Conservation (phyloP, 768 basidiomycete genomes). For the Fibroporia radiculosa region DNA sequence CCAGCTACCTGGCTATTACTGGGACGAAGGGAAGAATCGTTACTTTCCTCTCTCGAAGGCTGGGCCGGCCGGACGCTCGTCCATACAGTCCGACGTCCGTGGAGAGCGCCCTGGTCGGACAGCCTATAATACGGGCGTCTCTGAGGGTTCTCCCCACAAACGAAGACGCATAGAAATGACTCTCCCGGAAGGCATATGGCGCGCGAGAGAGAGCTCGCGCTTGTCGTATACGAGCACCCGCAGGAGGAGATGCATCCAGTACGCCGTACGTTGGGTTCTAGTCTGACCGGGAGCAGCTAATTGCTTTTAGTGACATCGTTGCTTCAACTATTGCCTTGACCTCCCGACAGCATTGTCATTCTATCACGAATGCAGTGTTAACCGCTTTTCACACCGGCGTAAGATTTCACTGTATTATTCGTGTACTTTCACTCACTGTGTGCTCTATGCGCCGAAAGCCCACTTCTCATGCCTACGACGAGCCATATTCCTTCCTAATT, state of each 20-base stretch:
- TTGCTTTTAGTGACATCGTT: slow-evolving; percentile 1
- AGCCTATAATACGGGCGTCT: neutral
- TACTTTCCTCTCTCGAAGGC: slow-evolving; percentile 23
- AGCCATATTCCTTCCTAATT: neutral
- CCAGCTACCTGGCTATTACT: slow-evolving; percentile 26
- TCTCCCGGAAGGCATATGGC: neutral
- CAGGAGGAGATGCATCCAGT: neutral
- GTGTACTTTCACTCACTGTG: neutral
- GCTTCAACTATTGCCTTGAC: neutral
- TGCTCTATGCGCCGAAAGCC: neutral
- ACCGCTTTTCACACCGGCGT: neutral
- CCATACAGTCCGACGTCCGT: too few relatives aligned
- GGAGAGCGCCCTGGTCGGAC: neutral
- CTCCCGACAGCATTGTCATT: neutral
- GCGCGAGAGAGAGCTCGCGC: neutral
- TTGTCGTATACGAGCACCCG: neutral
- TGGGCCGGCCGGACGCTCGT: too few relatives aligned
- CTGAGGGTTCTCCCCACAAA: neutral
- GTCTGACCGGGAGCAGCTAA: neutral
- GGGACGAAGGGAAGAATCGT: slow-evolving; percentile 22
- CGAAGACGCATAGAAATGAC: neutral
- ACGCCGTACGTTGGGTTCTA: neutral
- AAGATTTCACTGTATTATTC: neutral
- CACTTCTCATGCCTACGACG: neutral
- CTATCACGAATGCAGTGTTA: neutral